These are phyloP conservation scores for Coemansia reversa DNA, from an alignment of 192 early-diverging fungal species.

Conservation along the genomic window DNA sequence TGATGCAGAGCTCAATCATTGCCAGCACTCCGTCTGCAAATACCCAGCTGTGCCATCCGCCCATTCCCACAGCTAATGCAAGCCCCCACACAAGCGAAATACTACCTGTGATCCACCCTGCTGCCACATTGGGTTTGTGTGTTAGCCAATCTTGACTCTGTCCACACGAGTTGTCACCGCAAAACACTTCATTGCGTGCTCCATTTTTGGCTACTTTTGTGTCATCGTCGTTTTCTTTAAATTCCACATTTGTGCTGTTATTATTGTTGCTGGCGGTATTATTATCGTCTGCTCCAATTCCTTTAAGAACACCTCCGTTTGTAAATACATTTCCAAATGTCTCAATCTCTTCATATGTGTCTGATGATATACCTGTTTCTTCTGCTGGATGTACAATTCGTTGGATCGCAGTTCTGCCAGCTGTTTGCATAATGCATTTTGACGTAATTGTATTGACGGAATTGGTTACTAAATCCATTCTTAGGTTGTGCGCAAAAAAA, in stretches of 20 bases:
- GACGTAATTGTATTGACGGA: background rate
- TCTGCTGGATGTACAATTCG: background rate
- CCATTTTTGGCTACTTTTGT: no score
- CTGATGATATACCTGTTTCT: background rate
- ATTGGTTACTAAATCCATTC: background rate
- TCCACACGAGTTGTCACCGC: conserved; percentile 6
- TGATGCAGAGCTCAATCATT: conserved; percentile 21
- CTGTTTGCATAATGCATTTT: background rate
- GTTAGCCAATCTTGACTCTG: conserved; percentile 25
- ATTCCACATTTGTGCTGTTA: background rate
- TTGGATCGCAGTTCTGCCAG: background rate
- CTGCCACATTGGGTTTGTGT: conserved; percentile 13
- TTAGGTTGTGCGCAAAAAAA: background rate
- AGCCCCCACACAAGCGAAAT: conserved; percentile 1
- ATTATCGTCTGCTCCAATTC: background rate
- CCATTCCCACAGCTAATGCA: conserved; percentile 4
- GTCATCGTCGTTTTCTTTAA: background rate
- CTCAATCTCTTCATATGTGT: background rate
- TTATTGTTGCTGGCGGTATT: background rate
- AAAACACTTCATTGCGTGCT: conserved; percentile 7
- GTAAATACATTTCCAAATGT: background rate
- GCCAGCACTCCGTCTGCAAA: conserved; percentile 31
- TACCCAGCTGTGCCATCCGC: conserved; percentile 7
- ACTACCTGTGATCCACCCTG: conserved; percentile 19
- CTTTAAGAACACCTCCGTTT: background rate